A percentile compares a stretch with the other conserved stretches of the same genome.
These are phyloP conservation scores for Neonectria hederae DNA, from an alignment of 2,329 filamentous ascomycete genomes.

Conservation along the genomic window DNA sequence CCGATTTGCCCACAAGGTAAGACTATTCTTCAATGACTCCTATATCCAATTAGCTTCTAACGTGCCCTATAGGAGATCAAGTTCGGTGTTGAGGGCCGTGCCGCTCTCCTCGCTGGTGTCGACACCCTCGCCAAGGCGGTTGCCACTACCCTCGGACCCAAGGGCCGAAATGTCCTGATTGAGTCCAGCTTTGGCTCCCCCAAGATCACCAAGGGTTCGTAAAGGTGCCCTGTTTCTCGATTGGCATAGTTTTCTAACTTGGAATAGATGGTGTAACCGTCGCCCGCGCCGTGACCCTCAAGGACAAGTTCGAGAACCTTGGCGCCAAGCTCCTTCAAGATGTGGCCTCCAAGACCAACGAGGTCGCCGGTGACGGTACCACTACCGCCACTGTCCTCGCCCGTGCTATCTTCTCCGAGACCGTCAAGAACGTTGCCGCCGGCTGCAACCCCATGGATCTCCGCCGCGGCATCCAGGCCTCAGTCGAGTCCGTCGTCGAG, in stretches of 20 bases:
- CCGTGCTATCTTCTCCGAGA: slow-evolving; percentile 99
- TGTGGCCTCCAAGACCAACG: slow-evolving; percentile 99
- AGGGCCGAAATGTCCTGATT: slow-evolving; percentile 98
- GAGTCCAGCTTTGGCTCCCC: slow-evolving; percentile 98
- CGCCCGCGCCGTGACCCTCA: slow-evolving; percentile 86
- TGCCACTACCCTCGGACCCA: slow-evolving; percentile 94
- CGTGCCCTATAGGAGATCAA: slow-evolving; percentile 80
- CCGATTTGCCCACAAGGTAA: slow-evolving; percentile 96
- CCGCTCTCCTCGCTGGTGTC: slow-evolving; percentile 88
- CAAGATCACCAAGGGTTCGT: slow-evolving; percentile 98
- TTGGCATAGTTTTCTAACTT: slow-evolving; percentile 25
- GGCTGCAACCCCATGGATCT: slow-evolving; percentile 99
- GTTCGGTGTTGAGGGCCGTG: slow-evolving; percentile 95
- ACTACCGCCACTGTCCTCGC: slow-evolving; percentile 97
- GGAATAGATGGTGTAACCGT: slow-evolving; percentile 83
- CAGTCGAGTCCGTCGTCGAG: slow-evolving; percentile 92
- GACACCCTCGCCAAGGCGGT: slow-evolving; percentile 97
- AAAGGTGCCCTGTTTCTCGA: not conserved
- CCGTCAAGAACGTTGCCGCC: slow-evolving; percentile 98
- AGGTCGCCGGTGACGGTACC: slow-evolving; percentile 97
- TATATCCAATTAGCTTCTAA: slow-evolving; percentile 38
- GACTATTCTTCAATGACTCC: slow-evolving; percentile 34
- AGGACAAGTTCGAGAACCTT: slow-evolving; percentile 99
- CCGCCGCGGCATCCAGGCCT: slow-evolving; percentile 94
- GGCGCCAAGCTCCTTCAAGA: slow-evolving; percentile 96